phyloP scores from a whole-genome alignment of 768 basidiomycete species.

The Strobilomyces dryophilus region DNA sequence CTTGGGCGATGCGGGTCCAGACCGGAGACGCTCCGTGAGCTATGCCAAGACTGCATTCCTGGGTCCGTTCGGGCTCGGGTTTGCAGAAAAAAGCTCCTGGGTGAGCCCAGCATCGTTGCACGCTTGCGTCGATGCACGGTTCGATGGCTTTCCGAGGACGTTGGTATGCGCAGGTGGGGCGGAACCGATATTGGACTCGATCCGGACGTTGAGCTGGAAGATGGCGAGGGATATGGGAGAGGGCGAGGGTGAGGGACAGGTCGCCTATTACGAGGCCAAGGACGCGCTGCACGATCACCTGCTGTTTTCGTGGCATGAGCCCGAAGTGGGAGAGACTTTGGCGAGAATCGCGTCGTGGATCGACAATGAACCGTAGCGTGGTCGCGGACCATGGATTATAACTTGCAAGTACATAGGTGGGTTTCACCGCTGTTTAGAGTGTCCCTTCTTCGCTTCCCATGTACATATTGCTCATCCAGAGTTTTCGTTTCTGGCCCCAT shows the following conservation, averaged over 20 bases:
- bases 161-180: slow-evolving; percentile 57
- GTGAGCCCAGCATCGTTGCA: slow-evolving; percentile 56
- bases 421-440: no score
- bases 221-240: slow-evolving; percentile 54
- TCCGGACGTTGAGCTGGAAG: slow-evolving; percentile 42
- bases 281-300: slow-evolving; percentile 56
- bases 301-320: slow-evolving; percentile 49
- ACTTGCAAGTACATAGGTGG: no score
- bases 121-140: slow-evolving; percentile 36
- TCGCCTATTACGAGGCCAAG: slow-evolving; percentile 45
- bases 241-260: slow-evolving; percentile 34
- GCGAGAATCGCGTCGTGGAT: slow-evolving; percentile 51
- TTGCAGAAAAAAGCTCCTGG: slow-evolving; percentile 47
- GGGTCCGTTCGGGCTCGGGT: slow-evolving; percentile 45
- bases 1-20: slow-evolving; percentile 17
- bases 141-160: slow-evolving; percentile 55
- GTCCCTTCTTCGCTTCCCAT: no score
- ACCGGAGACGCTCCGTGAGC: neutral
- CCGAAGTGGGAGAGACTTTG: slow-evolving; percentile 55
- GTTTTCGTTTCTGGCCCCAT: no score
- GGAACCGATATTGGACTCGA: slow-evolving; percentile 55
- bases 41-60: slow-evolving; percentile 35
- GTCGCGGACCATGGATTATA: no score
- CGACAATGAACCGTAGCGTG: no score
- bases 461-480: no score